Evolutionary conservation across 2,329 filamentous ascomycete genomes (phyloP), one percentile per base, ranked within the genome.

Genomic region (Podosphaera xanthii): DNA sequence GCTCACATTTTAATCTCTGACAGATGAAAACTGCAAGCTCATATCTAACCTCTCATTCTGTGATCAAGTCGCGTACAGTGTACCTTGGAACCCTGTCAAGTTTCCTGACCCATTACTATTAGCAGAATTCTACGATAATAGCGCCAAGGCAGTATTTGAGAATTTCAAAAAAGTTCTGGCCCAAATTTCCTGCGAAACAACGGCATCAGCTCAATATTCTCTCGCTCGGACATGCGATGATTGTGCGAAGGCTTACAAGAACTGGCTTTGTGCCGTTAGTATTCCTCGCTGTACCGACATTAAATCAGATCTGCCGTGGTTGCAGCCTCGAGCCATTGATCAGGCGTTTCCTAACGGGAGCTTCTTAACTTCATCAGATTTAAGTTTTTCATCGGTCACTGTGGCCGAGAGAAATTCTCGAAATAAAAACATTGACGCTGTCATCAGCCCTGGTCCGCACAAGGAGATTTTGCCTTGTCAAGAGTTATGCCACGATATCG

Each of bases 261-360:
- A 82, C 67, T 98, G 92, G 92, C 82, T 98, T 30, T 98, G 92
- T 73, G 86, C 87, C 33, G 89, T 97, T 35, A 85, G 82, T 14
- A 92, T 98, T 62, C 92, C 92, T 0, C 86, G 90, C 36, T 98
- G 92, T 73, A 84, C 87, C 67, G 91, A 96, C 72, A 92, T 86
- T 66, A 79, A 77, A 57, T 79, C 76, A 56, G 66, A 70, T 1
- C 73, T 75, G 12, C 58, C 74, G 1, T 70, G 75, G 63, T 71
- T 69, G 8, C 79, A 82, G 61, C 74, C 77, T 30, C 84, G 92
- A 53, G 92, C 91, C 66, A 77, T 88, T 58, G 80, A 76, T 38
- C 80, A 83, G 61, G 65, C 77, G 0, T 91, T 90, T 65, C 77
- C 84, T 22, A 84, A 94, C 67, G 82, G 83, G n/a, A 78, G 78